A percentile compares a stretch with the other conserved stretches of the same genome.
Conservation (phyloP, 2,329 filamentous ascomycete genomes). For the Orbilia javanica region DNA sequence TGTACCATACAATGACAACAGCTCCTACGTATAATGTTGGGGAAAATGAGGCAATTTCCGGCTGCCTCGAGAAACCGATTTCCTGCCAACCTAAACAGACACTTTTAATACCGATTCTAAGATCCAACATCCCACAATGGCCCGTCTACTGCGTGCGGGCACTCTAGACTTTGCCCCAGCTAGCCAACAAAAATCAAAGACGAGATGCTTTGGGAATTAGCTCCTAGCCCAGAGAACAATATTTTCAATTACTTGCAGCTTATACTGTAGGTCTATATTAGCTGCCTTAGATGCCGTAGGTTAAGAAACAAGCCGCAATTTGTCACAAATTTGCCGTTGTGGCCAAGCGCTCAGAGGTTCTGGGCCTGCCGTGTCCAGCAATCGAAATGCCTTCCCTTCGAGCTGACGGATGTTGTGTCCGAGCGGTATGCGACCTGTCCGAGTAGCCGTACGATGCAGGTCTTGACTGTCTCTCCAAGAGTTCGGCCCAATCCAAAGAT, state of each 20-base stretch:
- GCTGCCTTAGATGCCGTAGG: conserved; percentile 29
- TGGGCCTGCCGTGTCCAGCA: background rate
- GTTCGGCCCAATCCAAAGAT: conserved; percentile 10
- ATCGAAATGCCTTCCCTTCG: background rate
- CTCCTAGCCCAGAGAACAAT: conserved; percentile 37
- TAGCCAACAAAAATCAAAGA: conserved; percentile 6
- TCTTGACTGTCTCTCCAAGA: background rate
- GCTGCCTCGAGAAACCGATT: conserved; percentile 12
- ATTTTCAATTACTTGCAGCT: conserved; percentile 48
- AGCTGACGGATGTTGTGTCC: conserved; percentile 6
- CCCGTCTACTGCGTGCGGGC: conserved; percentile 28
- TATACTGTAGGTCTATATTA: conserved; percentile 10
- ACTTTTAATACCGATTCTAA: too few relatives aligned
- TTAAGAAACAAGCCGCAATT: conserved; percentile 22
- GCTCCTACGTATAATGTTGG: conserved; percentile 14
- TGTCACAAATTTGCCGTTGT: background rate
- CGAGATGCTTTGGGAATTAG: conserved; percentile 26
- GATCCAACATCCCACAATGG: conserved; percentile 1
- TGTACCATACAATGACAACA: conserved; percentile 6
- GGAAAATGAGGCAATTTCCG: conserved; percentile 14
- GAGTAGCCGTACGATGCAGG: background rate
- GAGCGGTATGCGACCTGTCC: conserved; percentile 5
- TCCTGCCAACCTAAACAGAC: background rate
- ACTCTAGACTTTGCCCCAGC: conserved; percentile 10
- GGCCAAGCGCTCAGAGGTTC: conserved; percentile 1